Percentiles rank a stretch among this genome's conserved stretches.
Evolutionary conservation across 176 grass and related monocot genomes (phyloP).

Genomic region (Ensete ventricosum): DNA sequence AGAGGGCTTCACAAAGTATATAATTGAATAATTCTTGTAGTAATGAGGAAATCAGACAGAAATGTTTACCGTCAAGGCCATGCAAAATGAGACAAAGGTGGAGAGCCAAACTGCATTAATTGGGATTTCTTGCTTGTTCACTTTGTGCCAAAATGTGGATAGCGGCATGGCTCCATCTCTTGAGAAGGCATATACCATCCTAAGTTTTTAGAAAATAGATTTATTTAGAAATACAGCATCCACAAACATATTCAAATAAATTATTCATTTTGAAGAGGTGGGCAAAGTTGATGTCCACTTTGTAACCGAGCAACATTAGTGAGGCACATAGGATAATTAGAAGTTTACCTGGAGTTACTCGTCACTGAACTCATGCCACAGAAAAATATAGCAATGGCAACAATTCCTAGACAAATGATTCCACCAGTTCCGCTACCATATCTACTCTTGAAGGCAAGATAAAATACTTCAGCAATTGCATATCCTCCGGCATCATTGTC

Average conservation of each 20-base stretch:
- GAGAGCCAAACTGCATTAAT: constrained; percentile 93
- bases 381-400: constrained; percentile 63
- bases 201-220: neutral
- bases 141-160: constrained; percentile 77
- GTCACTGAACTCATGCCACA: constrained; percentile 79
- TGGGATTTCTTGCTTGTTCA: constrained; percentile 79
- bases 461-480: constrained; percentile 75
- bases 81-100: constrained; percentile 49
- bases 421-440: constrained; percentile 62
- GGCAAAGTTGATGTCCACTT: no score
- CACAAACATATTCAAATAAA: no score
- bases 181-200: constrained; percentile 94
- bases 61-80: constrained; percentile 63
- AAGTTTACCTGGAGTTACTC: constrained; percentile 66
- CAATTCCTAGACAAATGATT: constrained; percentile 59
- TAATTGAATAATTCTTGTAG: no score
- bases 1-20: no score
- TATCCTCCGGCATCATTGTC: constrained; percentile 84
- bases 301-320: neutral
- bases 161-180: constrained; percentile 95
- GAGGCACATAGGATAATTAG: neutral
- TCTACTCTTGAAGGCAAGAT: constrained; percentile 64
- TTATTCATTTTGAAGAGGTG: no score
- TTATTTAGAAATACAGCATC: no score
- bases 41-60: neutral